Percentiles rank a stretch among this genome's conserved stretches.
Conservation (phyloP, 345 rosid genomes). For the Populus euphratica region DNA sequence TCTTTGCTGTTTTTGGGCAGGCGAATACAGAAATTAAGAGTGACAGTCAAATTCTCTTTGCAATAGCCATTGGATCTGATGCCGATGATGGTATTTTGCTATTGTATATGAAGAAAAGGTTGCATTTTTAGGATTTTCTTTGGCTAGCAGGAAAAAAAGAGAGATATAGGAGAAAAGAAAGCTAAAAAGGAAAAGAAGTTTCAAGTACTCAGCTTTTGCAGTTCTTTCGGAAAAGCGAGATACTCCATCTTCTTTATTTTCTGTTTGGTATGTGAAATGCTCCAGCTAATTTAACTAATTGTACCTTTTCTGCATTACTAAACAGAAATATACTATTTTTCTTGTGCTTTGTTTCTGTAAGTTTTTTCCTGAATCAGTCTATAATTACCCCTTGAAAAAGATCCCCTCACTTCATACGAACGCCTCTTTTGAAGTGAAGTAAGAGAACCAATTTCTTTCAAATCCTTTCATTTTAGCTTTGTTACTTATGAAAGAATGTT, state of each 20-base stretch:
- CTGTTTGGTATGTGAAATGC: conserved; percentile 6
- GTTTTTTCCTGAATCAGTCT: background rate
- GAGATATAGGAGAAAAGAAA: background rate
- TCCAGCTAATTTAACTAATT: background rate
- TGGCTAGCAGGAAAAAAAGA: background rate
- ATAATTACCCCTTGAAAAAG: too few relatives aligned
- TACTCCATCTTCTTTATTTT: background rate
- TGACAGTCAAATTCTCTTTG: background rate
- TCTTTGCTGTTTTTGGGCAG: background rate
- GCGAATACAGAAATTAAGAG: background rate
- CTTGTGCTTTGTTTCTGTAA: background rate
- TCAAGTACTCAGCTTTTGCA: background rate
- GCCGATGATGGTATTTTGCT: background rate
- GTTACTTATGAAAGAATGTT: too few relatives aligned
- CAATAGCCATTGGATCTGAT: conserved; percentile 7
- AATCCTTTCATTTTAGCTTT: background rate
- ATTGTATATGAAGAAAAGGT: background rate
- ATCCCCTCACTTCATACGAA: too few relatives aligned
- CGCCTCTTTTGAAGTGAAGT: background rate
- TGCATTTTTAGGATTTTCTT: conserved; percentile 6
- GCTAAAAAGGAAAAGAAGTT: background rate
- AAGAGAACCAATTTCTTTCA: background rate
- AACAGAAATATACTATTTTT: background rate
- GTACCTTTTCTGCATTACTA: background rate
- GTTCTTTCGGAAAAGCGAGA: background rate